phyloP scores from a whole-genome alignment of 1,284 basidiomycete genomes.

The Vanrija humicola region DNA sequence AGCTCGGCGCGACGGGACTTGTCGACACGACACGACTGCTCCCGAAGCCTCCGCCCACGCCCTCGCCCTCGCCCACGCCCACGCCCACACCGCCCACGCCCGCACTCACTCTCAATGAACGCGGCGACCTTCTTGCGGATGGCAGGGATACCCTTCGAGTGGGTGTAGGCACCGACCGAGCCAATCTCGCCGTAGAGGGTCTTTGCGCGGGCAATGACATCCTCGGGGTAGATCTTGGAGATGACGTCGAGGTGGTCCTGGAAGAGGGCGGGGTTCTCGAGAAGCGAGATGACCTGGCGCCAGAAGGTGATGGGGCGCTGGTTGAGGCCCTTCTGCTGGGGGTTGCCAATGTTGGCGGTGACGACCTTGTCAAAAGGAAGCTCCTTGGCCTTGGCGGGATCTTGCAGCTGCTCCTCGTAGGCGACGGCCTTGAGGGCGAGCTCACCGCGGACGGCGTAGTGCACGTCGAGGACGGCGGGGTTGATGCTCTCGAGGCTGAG shows the following conservation, averaged over 20 bases:
- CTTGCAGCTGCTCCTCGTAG: conserved; percentile 65
- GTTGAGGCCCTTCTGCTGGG: conserved; percentile 90
- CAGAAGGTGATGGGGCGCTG: conserved; percentile 91
- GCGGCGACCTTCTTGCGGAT: conserved; percentile 85
- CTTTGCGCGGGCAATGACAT: conserved; percentile 78
- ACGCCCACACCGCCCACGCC: neutral
- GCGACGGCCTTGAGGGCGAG: conserved; percentile 91
- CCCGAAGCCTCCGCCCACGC: too few relatives aligned
- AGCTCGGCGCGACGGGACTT: neutral
- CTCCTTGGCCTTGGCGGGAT: conserved; percentile 49
- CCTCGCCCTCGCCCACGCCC: too few relatives aligned
- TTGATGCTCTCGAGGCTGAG: conserved; percentile 56
- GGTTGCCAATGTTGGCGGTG: conserved; percentile 96
- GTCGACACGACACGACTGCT: too few relatives aligned
- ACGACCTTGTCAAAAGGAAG: conserved; percentile 88
- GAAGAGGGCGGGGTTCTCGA: conserved; percentile 85
- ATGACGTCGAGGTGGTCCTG: conserved; percentile 61
- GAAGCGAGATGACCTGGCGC: conserved; percentile 70
- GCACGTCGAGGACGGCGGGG: conserved; percentile 76
- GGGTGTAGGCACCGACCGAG: conserved; percentile 91
- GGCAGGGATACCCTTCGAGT: conserved; percentile 85
- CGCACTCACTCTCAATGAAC: conserved; percentile 72
- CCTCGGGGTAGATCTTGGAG: conserved; percentile 70
- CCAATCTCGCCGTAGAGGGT: conserved; percentile 82
- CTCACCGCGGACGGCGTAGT: conserved; percentile 96